Conservation (phyloP, 208 protist species). For the Trypanosoma avium region DNA sequence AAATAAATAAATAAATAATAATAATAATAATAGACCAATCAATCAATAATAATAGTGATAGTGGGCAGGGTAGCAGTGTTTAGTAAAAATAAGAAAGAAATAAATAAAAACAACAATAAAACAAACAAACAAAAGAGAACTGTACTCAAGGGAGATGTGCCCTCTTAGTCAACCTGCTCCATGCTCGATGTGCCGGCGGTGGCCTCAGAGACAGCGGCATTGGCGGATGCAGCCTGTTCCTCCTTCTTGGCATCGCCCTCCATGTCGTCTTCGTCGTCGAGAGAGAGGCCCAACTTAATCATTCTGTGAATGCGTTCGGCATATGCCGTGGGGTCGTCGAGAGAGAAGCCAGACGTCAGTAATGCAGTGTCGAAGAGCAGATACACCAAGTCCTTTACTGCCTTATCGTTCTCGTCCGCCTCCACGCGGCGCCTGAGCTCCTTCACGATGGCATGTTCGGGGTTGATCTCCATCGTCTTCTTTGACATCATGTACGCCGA, state of each 20-base stretch:
- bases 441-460: slow-evolving; percentile 95
- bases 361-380: slow-evolving; percentile 99
- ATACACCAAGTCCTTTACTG: slow-evolving; percentile 97
- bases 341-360: slow-evolving; percentile 97
- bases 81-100: too few relatives aligned
- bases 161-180: slow-evolving; percentile 96
- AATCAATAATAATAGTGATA: too few relatives aligned
- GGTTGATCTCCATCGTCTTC: slow-evolving; percentile 99
- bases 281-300: slow-evolving; percentile 97
- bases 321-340: slow-evolving; percentile 96
- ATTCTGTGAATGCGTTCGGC: slow-evolving; percentile 97
- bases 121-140: too few relatives aligned
- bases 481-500: slow-evolving; percentile 97
- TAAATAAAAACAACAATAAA: too few relatives aligned
- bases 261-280: slow-evolving; percentile 88
- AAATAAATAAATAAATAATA: too few relatives aligned
- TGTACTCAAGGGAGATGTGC: too few relatives aligned
- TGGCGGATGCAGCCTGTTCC: slow-evolving; percentile 17
- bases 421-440: slow-evolving; percentile 94
- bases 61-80: too few relatives aligned
- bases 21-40: too few relatives aligned
- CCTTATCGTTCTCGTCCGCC: slow-evolving; percentile 94
- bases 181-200: slow-evolving; percentile 83
- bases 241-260: slow-evolving; percentile 63
- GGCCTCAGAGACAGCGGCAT: slow-evolving; percentile 51